phyloP scores from a whole-genome alignment of 1,284 basidiomycete genomes.

The Lignosus rhinocerotis region DNA sequence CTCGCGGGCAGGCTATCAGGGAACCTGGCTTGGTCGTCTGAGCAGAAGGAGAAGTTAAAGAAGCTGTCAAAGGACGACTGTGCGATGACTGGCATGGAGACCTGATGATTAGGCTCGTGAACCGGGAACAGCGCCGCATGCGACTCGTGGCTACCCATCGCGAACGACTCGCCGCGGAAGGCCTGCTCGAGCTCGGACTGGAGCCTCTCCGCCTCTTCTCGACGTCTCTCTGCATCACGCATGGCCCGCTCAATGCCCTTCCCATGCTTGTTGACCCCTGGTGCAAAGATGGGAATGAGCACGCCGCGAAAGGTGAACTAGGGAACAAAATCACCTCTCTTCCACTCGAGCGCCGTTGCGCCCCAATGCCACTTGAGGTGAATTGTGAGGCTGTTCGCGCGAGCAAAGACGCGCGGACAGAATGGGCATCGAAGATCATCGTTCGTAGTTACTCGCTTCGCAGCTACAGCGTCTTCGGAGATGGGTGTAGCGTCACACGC shows the following conservation, averaged over 20 bases:
- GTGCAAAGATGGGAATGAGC: not conserved
- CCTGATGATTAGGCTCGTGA: not conserved
- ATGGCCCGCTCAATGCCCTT: constrained; percentile 14
- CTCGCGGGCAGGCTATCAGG: too few relatives aligned
- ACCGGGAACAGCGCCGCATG: not conserved
- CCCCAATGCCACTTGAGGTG: constrained; percentile 37
- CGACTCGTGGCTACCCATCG: not conserved
- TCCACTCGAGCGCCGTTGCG: constrained; percentile 23
- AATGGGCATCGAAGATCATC: constrained; percentile 26
- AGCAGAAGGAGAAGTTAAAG: constrained; percentile 4
- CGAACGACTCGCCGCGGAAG: not conserved
- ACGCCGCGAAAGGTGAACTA: not conserved
- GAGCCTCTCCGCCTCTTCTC: constrained; percentile 1
- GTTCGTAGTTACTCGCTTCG: not conserved
- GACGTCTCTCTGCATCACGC: constrained; percentile 12
- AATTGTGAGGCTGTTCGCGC: constrained; percentile 33
- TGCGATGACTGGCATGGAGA: constrained; percentile 8
- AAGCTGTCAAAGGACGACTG: constrained; percentile 2
- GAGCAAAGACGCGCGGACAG: constrained; percentile 30
- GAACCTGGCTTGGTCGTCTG: not conserved
- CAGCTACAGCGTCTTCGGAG: not conserved
- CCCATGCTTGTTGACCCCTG: constrained; percentile 19
- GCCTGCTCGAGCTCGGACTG: constrained; percentile 3
- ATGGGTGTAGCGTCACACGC: not conserved
- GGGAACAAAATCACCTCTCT: constrained; percentile 12